phyloP scores from a whole-genome alignment of 805 yeast genomes.

The Clavispora carvajalis region DNA sequence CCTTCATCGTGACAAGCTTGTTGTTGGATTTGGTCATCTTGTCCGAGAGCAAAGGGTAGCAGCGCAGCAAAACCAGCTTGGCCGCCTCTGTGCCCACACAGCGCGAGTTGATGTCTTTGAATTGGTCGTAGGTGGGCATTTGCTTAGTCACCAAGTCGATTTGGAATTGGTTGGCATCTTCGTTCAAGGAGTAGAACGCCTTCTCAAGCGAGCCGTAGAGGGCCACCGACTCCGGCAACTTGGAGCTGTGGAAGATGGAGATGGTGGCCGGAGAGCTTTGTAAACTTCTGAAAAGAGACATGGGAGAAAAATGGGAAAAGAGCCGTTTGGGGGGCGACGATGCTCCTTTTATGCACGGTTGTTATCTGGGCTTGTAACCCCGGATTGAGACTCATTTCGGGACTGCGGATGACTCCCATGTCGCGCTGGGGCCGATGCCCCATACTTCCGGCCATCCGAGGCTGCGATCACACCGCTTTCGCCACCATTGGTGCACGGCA shows the following conservation, averaged over 20 bases:
- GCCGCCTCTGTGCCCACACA: slow-evolving; percentile 22
- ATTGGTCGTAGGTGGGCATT: slow-evolving; percentile 42
- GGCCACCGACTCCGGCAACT: slow-evolving; percentile 27
- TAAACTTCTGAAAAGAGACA: slow-evolving; percentile 39
- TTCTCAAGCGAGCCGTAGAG: slow-evolving; percentile 27
- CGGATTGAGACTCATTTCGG: slow-evolving; percentile 4
- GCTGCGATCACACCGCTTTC: not conserved
- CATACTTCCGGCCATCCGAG: not conserved
- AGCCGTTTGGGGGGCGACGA: not conserved
- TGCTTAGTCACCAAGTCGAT: slow-evolving; percentile 34
- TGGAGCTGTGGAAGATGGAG: slow-evolving; percentile 36
- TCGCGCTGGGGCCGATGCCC: not conserved
- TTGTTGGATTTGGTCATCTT: slow-evolving; percentile 13
- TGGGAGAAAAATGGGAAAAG: slow-evolving; percentile 4
- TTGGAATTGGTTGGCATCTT: slow-evolving; percentile 26
- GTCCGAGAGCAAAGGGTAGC: slow-evolving; percentile 36
- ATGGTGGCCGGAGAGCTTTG: slow-evolving; percentile 39
- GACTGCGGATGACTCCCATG: slow-evolving; percentile 4
- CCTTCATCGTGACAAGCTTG: slow-evolving; percentile 18
- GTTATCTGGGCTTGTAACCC: slow-evolving; percentile 5
- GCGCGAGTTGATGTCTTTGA: slow-evolving; percentile 21
- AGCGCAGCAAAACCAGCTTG: slow-evolving; percentile 22
- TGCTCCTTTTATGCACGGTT: not conserved
- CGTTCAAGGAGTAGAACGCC: slow-evolving; percentile 27
- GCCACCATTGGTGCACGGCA: no score